Evolutionary conservation across 106 monocot genomes (phyloP), one percentile per base, ranked within the genome.

Genomic region (Gastrodia elata): DNA sequence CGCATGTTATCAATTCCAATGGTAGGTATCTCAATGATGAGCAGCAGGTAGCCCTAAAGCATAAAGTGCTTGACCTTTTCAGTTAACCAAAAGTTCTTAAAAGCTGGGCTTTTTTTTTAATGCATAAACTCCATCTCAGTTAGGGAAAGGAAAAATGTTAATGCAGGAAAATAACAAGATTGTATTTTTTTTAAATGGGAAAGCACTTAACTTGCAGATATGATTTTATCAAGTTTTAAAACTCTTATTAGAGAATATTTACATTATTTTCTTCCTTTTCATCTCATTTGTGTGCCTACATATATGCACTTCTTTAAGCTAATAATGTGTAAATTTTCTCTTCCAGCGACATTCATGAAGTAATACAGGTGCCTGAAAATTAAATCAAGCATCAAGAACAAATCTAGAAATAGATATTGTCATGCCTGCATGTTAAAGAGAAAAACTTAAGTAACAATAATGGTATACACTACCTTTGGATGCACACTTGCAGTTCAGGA

Each of bases 401-500:
- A 15, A 38, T 68, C 52, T 52, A 22, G 22, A 52, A 22, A n/a
- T 37, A 9, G 39, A 24, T 24, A 3, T 38, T 24, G 10, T n/a
- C 27, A 18, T 22, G 2, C 27, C 7, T 35, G 35, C 68, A 25
- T 4, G 22, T 6, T 25, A 58, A 58, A 58, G 61, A n/a, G 3
- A 26, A 68, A 61, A 61, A 0, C 27, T 3, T 5, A 39, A 20
- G 28, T n/a, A 43, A 27, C 11, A 40, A 69, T 42, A 33, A 41
- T 6, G 8, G 39, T 56, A 1, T 65, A 14, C 6, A 15, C 26
- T 73, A 93, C 98, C 98, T 90, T 76, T 98, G 93, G 33, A 98
- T 82, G 74, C 98, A 98, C 58, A 74, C 80, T 88, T 98, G 98
- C 80, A 98, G 68, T 70, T 98, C 98, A 75, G 98, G 98, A 26